Evolutionary conservation across 257 asterid genomes (phyloP), one percentile per base, ranked within the genome.

Genomic region (Leonotis leonurus): DNA sequence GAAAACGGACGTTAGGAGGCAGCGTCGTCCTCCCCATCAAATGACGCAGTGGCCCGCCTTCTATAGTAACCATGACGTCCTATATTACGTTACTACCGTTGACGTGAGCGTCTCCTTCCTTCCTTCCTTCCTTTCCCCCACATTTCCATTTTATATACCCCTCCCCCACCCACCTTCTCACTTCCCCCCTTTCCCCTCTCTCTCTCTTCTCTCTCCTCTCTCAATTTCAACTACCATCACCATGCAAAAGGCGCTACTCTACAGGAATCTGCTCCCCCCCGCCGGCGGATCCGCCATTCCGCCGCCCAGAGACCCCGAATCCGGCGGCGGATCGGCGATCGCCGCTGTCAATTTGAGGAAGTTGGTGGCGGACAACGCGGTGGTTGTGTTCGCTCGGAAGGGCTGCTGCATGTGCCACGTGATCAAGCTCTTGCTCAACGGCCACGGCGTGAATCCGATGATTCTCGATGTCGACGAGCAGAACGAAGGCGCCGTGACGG

Each of bases 391-490:
- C 12, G 89, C 86, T 0, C 62, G 80, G 75, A 61, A 73, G 18
- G 96, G 85, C 1, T 91, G 98, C 71, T 85, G 92, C 75, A 88
- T 91, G 96, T 85, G 96, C 75, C 83, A 79, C 75, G 96, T 84
- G 30, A 79, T 84, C 41, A 77, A 73, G 86, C 88, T 71, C 11
- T 20, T 91, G 62, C 77, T 91, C 4, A 73, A 76, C 3, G 89
- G 95, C 1, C 89, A 80, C 8, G 98, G 96, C 0, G 91, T 81
- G 9, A 85, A 80, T 62, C 98, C 98, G 0, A 64, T 62, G 0
- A 60, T 85, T 10, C 55, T 69, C 35, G 79, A 76, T 44, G 76
- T 91, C 7, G 86, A 85, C 10, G 84, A 79, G 36, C 64, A 56
- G 1, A 85, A 83, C 16, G 94, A 82, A 51, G 63, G 33, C 0